Evolutionary conservation across 1,139 yeast species (phyloP).

Genomic region (Pichia sp.): DNA sequence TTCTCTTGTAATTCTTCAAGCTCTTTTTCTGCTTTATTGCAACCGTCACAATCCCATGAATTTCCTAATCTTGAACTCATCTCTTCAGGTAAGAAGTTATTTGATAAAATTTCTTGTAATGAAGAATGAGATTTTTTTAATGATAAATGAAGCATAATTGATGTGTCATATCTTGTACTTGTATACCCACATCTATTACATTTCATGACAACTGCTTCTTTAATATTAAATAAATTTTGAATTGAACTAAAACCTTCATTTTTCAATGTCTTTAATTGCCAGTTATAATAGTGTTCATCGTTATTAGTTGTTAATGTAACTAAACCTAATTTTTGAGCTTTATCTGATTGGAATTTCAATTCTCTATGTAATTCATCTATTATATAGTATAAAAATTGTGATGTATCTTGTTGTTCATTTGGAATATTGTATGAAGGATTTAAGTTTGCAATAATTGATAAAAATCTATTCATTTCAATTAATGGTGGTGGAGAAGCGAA

Average conservation of each 20-base stretch:
- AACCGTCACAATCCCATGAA: conserved; percentile 84
- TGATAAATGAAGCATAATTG: conserved; percentile 27
- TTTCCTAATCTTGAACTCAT: conserved; percentile 63
- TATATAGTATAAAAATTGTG: conserved; percentile 78
- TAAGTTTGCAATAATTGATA: conserved; percentile 45
- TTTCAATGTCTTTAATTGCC: conserved; percentile 49
- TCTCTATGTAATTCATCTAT: conserved; percentile 88
- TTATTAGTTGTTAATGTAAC: neutral
- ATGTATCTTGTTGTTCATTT: conserved; percentile 85
- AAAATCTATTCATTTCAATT: conserved; percentile 59
- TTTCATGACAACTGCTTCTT: conserved; percentile 54
- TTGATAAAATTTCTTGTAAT: conserved; percentile 21
- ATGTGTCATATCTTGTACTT: conserved; percentile 33
- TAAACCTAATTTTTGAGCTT: conserved; percentile 1
- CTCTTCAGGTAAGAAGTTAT: conserved; percentile 24
- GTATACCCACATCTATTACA: conserved; percentile 61
- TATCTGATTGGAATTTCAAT: conserved; percentile 36
- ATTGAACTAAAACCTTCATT: conserved; percentile 62
- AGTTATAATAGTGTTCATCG: conserved; percentile 45
- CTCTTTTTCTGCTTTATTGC: conserved; percentile 41
- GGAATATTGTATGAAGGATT: conserved; percentile 67
- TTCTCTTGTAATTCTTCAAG: conserved; percentile 33
- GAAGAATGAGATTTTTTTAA: conserved; percentile 19
- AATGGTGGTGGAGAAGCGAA: conserved; percentile 48
- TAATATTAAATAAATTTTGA: conserved; percentile 75